phyloP scores from a whole-genome alignment of 352 stramenopile genomes.

The Peronosclerospora sorghi region DNA sequence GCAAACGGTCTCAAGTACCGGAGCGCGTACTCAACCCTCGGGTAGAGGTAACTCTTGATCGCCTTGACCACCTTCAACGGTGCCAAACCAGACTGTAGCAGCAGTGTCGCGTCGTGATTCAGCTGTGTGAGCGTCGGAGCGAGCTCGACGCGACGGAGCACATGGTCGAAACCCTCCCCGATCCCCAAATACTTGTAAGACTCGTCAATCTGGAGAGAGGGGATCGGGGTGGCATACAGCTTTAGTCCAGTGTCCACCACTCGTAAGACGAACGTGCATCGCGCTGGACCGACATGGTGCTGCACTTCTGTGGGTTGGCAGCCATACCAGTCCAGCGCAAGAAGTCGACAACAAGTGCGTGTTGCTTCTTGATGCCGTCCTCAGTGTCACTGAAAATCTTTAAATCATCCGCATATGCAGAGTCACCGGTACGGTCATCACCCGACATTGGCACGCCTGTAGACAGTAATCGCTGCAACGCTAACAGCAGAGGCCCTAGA shows the following conservation, averaged over 20 bases:
- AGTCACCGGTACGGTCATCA: not conserved
- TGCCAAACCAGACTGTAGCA: not conserved
- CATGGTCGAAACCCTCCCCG: not conserved
- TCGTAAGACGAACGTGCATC: not conserved
- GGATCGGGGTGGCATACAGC: not conserved
- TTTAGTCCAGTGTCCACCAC: no score
- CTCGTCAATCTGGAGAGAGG: not conserved
- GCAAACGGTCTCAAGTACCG: not conserved
- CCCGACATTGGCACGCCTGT: not conserved
- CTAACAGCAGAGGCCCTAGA: conserved; percentile 9
- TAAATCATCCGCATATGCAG: conserved; percentile 14
- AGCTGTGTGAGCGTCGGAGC: no score
- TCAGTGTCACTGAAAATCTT: conserved; percentile 19
- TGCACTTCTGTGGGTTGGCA: no score
- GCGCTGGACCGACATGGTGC: conserved; percentile 1
- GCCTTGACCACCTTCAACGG: not conserved
- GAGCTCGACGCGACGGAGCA: no score
- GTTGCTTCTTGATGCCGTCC: no score
- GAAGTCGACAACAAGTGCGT: conserved; percentile 3
- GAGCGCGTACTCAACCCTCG: not conserved
- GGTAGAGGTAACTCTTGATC: not conserved
- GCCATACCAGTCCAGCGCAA: conserved; percentile 3
- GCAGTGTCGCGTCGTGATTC: conserved; percentile 2
- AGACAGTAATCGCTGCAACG: not conserved
- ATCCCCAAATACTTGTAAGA: conserved; percentile 1